Base-by-base conservation (phyloP, 139 green algal species). In the Pleodorina starrii region DNA sequence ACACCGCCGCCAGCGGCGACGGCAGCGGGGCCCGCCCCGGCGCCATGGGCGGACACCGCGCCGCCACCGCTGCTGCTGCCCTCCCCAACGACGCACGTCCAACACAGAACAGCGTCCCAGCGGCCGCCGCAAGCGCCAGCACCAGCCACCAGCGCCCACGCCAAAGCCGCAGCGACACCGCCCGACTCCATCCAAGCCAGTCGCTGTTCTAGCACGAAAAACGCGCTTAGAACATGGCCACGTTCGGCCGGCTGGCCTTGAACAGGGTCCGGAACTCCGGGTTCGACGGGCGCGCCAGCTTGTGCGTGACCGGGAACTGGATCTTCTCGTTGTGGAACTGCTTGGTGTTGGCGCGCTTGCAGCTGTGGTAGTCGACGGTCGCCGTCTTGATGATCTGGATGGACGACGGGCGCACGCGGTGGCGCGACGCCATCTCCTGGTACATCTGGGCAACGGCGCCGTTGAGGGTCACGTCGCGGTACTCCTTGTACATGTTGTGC, bases 401-500 rank as follows among this genome's bases (percentile, higher is more conserved):
- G 76, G 32, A 57, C 48, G 76, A 89, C 92, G 90, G 87, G 85
- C 98, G 96, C 83, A 99, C 96, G 79, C 98, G 96, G 93, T 99
- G 98, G 86, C 98, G 95, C 42, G 95, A 98, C 1, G 93, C 98
- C 98, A 99, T 99, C 95, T 99, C 98, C 88, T 96, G 89, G 95
- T 99, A 99, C 94, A 99, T 95, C 93, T 98, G 96, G 86, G 97
- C 94, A 32, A 99, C 96, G 23, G 97, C 96, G 57, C 97, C 97
- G 91, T 99, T 99, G 44, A 99, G 95, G 54, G 98, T 99, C n/a
- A 94, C 93, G 92, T 99, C 97, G 59, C 98, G 95, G 96, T 99
- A 99, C 97, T 99, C 98, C 68, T 89, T 89, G 84, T 89, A 89
- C 84, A 89, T 89, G 84, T 89, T 89, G 84, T 89, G 84, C 69